Evolutionary conservation across 768 basidiomycete genomes (phyloP).

Genomic region (Boletus rex-veris): DNA sequence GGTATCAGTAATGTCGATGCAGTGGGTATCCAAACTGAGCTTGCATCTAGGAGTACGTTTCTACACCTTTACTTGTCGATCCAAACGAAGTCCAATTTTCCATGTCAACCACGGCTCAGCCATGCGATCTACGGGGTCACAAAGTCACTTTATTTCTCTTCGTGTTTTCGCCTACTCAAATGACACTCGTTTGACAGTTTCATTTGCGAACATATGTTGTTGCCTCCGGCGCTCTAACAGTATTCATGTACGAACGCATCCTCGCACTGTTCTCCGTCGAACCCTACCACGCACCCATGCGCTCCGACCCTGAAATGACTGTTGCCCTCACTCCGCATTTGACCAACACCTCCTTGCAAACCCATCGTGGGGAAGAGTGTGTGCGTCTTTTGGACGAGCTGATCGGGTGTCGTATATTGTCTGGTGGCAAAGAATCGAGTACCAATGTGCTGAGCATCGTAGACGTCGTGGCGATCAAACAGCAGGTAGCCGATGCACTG

Average conservation of each 20-base stretch:
- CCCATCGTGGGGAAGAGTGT: constrained; percentile 56
- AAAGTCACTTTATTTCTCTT: constrained; percentile 46
- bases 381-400: constrained; percentile 84
- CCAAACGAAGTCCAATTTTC: constrained; percentile 43
- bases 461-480: constrained; percentile 51
- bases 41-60: constrained; percentile 73
- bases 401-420: constrained; percentile 56
- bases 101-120: constrained; percentile 10
- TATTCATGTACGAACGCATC: constrained; percentile 79
- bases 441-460: constrained; percentile 17
- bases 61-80: constrained; percentile 74
- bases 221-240: constrained; percentile 67
- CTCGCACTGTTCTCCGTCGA: constrained; percentile 84
- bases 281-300: constrained; percentile 55
- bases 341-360: constrained; percentile 90
- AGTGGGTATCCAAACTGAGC: constrained; percentile 4
- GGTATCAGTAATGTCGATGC: constrained; percentile 41
- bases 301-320: constrained; percentile 24
- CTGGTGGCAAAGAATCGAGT: constrained; percentile 22
- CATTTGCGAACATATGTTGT: constrained; percentile 90
- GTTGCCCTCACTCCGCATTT: constrained; percentile 63
- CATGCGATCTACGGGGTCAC: constrained; percentile 40
- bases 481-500: constrained; percentile 61
- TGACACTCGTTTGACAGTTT: constrained; percentile 53
- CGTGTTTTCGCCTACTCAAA: not conserved